Evolutionary conservation across 2,329 filamentous ascomycete genomes (phyloP).

Genomic region (Sclerotinia minor): DNA sequence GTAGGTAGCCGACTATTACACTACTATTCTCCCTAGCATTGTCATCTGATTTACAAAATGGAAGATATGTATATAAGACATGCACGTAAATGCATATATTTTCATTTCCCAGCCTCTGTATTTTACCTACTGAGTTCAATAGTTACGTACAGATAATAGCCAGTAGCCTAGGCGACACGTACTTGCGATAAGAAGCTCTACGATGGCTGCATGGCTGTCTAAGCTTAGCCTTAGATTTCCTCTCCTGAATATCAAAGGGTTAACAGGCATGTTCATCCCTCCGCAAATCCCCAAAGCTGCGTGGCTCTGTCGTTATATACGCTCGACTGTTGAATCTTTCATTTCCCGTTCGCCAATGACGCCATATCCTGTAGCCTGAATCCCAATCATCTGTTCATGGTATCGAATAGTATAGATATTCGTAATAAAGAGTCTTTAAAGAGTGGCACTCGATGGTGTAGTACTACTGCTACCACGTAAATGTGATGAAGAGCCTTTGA

Average conservation of each 20-base stretch:
- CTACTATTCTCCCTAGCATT: neutral
- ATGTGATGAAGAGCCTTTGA: slow-evolving; percentile 91
- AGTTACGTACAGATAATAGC: neutral
- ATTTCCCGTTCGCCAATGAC: slow-evolving; percentile 11
- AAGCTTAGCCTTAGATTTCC: neutral
- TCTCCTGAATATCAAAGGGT: neutral
- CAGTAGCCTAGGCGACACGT: neutral
- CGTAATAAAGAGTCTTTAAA: neutral
- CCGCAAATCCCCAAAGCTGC: neutral
- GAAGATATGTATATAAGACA: neutral
- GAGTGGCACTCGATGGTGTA: slow-evolving; percentile 34
- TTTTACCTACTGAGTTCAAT: neutral
- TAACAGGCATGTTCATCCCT: neutral
- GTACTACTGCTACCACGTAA: slow-evolving; percentile 55
- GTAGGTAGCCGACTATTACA: neutral
- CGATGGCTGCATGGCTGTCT: neutral
- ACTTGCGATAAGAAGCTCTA: neutral
- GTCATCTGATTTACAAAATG: neutral
- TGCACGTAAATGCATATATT: neutral
- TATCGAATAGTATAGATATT: neutral
- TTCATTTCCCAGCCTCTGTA: too few relatives aligned
- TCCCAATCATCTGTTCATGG: neutral
- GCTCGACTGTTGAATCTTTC: neutral
- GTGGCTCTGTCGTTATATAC: neutral
- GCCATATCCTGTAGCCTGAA: slow-evolving; percentile 11